These are phyloP conservation scores for Solanum chacoense DNA, from an alignment of 305 asterid species.

Conservation along the genomic window DNA sequence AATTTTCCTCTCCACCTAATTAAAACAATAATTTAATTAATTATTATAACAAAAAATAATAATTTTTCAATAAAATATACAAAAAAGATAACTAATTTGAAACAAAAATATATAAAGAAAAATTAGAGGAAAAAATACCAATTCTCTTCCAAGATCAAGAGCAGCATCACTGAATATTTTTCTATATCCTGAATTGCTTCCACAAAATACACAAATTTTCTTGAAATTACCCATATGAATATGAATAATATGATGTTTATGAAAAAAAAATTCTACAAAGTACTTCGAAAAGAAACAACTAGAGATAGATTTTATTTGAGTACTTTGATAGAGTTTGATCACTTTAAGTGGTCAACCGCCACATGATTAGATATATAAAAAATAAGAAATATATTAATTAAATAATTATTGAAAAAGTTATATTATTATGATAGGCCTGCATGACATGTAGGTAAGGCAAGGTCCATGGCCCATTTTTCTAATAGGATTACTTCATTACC, in stretches of 20 bases:
- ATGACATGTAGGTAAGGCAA: slow-evolving; percentile 4
- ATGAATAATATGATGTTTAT: neutral
- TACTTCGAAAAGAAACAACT: neutral
- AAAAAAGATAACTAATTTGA: neutral
- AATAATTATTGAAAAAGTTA: neutral
- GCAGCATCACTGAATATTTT: slow-evolving; percentile 54
- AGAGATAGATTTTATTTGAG: neutral
- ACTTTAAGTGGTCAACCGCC: slow-evolving; percentile 1
- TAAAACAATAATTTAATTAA: neutral
- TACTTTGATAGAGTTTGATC: neutral
- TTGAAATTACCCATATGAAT: slow-evolving; percentile 25
- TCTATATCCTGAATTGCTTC: slow-evolving; percentile 40
- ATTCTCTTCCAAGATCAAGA: slow-evolving; percentile 41
- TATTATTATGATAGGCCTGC: neutral
- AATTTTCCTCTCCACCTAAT: slow-evolving; percentile 37
- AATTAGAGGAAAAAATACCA: slow-evolving; percentile 14
- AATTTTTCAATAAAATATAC: neutral
- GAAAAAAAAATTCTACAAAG: neutral
- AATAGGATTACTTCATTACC: neutral
- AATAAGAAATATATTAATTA: neutral
- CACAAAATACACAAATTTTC: slow-evolving; percentile 52
- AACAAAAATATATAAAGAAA: neutral
- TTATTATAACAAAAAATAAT: neutral
- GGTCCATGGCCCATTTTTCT: slow-evolving; percentile 7
- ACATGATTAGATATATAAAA: neutral